Evolutionary conservation across 306 rosid genomes (phyloP), one percentile per base, ranked within the genome.

Genomic region (Glycine tomentella): DNA sequence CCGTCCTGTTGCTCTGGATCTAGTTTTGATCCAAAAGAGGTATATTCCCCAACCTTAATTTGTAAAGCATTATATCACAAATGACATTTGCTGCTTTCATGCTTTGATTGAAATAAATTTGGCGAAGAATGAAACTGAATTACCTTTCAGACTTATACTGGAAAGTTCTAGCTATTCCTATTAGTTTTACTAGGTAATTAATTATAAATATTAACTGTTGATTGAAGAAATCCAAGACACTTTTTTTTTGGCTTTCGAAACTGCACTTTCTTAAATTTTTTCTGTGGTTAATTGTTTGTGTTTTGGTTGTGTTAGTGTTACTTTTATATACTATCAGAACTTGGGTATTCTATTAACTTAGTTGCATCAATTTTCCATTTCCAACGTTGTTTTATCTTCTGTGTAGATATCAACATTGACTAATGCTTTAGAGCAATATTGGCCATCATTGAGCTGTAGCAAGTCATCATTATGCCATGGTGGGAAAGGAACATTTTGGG

Each of bases 361-460:
- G 57, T 84, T 31, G 42, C 42, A 11, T 61, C 45, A 44, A 42
- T 20, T 51, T 68, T 70, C 9, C 20, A 58, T 75, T 82, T 81
- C 70, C 80, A 63, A 44, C 20, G 14, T 55, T 74, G 73, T 72
- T 75, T 66, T 73, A 11, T 87, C 75, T 55, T 71, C 46, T 82
- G 78, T 82, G 88, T 86, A 95, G 99, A 87, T 95, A 86, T 85
- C 87, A 0, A 78, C 97, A 51, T 87, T 95, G 91, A 81, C 50
- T 50, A 79, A 79, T 78, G 92, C 84, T 74, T 71, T 95, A 44
- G 78, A 95, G 55, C 80, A 86, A 79, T 93, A 90, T 82, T 95
- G 99, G 99, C 97, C 99, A 13, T 87, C 98, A 44, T 74, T 91
- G 76, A 95, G 99, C 82, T 95, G 99, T 78, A 51, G 96, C 82